Evolutionary conservation across 305 asterid genomes (phyloP), one percentile per base, ranked within the genome.

Genomic region (Plantago coronopus): DNA sequence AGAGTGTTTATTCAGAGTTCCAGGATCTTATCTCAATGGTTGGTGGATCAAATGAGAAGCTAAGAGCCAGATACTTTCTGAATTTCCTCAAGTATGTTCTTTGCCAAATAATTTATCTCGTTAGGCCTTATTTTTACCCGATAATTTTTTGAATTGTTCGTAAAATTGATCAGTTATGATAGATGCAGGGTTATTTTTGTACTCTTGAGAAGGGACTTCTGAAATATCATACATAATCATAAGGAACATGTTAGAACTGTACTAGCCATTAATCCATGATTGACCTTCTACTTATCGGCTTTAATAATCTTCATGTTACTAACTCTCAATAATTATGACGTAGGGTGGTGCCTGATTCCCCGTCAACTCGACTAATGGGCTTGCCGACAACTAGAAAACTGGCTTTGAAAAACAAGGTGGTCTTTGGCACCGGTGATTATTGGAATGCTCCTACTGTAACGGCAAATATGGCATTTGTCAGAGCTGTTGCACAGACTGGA

Each of bases 401-500:
- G 77, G 89, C 91, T 65, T 51, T 76, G 61, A 88, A 91, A 74
- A 88, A 88, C 83, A 91, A 91, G 69, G 85, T 88, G 69, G 90
- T 82, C 45, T 88, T 88, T 74, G 98, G 96, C 54, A 91, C 95
- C 16, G 98, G 98, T 53, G 98, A 91, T 64, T 71, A 70, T 68
- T 86, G 90, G 87, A 70, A 65, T 65, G 95, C 95, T 62, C 95
- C 87, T 49, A 88, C 97, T 29, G 75, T 86, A 69, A 91, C 94
- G 27, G 97, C 98, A 48, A 91, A 91, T 74, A 81, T 86, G 95
- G 94, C 79, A 54, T 91, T 91, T 77, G 91, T 80, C 53, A 79
- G 96, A 81, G 96, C 95, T 55, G 85, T 84, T 72, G 70, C 83
- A 22, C 98, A 88, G 79, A 80, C 94, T n/a, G 98, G 95, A 55